Evolutionary conservation across 192 early-diverging fungal species (phyloP).

Genomic region (Backusella morwellensis): DNA sequence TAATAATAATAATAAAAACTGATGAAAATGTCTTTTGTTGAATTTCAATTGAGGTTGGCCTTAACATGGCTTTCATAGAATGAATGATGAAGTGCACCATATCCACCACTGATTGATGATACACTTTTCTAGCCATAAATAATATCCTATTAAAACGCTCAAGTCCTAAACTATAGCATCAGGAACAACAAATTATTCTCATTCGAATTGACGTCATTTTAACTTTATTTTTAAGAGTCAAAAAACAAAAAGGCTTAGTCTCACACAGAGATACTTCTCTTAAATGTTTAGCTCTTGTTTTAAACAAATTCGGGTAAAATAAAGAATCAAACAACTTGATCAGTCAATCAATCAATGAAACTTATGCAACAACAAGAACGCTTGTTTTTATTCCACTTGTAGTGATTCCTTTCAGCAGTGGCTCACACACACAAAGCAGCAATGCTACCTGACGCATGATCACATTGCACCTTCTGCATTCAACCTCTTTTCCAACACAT

Average conservation of each 20-base stretch:
- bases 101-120: too few relatives aligned
- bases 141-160: too few relatives aligned
- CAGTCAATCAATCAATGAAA: background rate
- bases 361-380: background rate
- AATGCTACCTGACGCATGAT: constrained; percentile 9
- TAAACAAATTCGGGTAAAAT: background rate
- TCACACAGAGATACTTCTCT: background rate
- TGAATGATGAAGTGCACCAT: too few relatives aligned
- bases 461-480: constrained; percentile 22
- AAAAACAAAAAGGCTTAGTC: background rate
- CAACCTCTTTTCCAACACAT: constrained; percentile 38
- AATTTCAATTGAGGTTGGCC: too few relatives aligned
- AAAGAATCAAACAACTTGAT: background rate
- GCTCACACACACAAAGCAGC: background rate
- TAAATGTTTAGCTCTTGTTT: background rate
- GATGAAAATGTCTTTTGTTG: too few relatives aligned
- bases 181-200: too few relatives aligned
- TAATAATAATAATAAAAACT: too few relatives aligned
- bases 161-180: too few relatives aligned
- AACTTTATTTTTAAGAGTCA: too few relatives aligned
- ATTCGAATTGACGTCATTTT: too few relatives aligned
- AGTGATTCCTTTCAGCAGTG: background rate
- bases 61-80: too few relatives aligned
- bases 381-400: background rate
- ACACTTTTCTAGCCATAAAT: too few relatives aligned